Base-by-base conservation (phyloP, 176 grass and related monocot species). In the Thinopyrum elongatum region DNA sequence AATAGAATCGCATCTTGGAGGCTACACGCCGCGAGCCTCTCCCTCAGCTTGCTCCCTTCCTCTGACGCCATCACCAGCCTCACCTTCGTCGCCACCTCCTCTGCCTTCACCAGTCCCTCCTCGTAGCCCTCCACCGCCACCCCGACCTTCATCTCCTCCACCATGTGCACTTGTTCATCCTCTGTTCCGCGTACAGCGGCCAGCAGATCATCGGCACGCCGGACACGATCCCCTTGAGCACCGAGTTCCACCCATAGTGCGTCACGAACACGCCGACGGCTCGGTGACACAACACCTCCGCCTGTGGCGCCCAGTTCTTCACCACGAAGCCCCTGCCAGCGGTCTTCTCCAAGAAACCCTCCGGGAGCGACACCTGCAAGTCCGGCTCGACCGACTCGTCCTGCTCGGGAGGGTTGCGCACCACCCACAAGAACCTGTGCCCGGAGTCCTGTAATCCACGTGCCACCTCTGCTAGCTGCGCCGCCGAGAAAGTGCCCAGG, bases 51-150 rank as follows among this genome's bases (percentile, higher is more conserved):
- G 68, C 23, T 77, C 79, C 89, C 91, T 70, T 69, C 87, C 7
- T 93, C 91, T 2, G 85, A 87, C 22, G 78, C 87, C 80, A 97
- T 93, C 75, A 93, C 57, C 15, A 88, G 65, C 19, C 82, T 77
- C 33, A 92, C 85, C 87, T 93, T 97, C 1, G 73, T 71, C 62
- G 88, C 91, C 63, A 97, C 82, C 66, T 92, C 91, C 8, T 86
- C 79, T 0, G 89, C 87, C 62, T n/a, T 63, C 8, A 96, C 91
- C 47, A 84, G 0, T 62, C 38, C 94, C n/a, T 74, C 35, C 14
- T 93, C 77, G 6, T 92, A 92, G 60, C 94, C 94, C 17, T 93
- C 79, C 64, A 96, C 79, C 30, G 49, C 85, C 38, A 88, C 82
- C 14, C 82, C 92, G 16, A 86, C 3, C 33, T 44, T 57, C 80